Conservation (phyloP, 1,139 yeast genomes). For the Hansenula sp. region DNA sequence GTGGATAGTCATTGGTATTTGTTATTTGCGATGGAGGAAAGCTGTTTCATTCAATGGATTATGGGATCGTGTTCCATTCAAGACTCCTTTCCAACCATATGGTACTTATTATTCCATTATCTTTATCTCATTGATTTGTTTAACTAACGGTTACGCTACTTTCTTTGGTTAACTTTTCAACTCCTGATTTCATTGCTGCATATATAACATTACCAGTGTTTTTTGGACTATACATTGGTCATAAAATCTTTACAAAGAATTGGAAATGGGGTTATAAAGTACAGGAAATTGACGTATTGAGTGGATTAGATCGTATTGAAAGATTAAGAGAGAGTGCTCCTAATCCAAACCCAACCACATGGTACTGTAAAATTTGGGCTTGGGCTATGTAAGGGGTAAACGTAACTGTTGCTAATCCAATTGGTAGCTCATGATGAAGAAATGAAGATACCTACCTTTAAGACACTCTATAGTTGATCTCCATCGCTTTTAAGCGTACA, state of each 20-base stretch:
- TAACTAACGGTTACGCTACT: constrained; percentile 62
- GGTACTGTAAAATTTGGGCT: constrained; percentile 2
- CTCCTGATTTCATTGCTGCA: constrained; percentile 58
- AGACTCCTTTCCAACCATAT: constrained; percentile 50
- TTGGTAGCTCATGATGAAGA: too few species aligned
- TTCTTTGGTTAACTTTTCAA: constrained; percentile 57
- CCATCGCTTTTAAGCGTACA: too few species aligned
- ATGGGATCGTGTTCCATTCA: constrained; percentile 27
- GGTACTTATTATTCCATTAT: constrained; percentile 55
- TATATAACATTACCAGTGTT: constrained; percentile 68
- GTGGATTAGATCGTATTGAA: constrained; percentile 55
- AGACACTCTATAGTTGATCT: too few species aligned
- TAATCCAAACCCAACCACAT: neutral
- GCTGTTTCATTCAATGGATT: constrained; percentile 43
- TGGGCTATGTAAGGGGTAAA: neutral
- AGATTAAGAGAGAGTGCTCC: constrained; percentile 1
- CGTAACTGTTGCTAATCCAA: too few species aligned
- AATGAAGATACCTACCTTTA: too few species aligned
- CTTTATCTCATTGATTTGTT: constrained; percentile 36
- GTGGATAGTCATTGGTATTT: constrained; percentile 40
- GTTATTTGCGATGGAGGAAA: constrained; percentile 46
- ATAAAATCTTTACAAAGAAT: constrained; percentile 54
- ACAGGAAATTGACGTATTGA: constrained; percentile 46
- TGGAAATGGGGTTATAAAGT: constrained; percentile 31
- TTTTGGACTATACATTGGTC: constrained; percentile 48